Base-by-base conservation (phyloP, 176 grass and related monocot species). In the Musa beccarii region DNA sequence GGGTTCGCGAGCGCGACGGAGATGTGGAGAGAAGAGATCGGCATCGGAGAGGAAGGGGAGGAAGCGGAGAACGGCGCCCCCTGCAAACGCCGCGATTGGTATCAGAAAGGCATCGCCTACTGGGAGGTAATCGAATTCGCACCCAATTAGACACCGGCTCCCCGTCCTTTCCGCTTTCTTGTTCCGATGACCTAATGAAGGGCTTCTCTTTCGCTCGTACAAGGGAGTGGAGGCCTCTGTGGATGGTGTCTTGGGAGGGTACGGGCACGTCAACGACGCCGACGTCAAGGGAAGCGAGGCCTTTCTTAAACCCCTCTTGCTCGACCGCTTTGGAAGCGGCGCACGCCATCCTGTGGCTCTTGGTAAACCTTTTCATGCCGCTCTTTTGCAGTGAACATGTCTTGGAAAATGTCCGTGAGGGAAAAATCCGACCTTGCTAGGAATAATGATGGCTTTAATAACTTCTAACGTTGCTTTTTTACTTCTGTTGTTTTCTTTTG, bases 261-360 rank as follows among this genome's bases (percentile, higher is more conserved):
- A 99, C 52, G 95, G 91, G 3, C 85, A 87, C 69, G 91, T 99
- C 3, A 94, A 99, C 84, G 95, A 94, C 25, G 68, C 56, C 8
- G 95, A 99, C 72, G 86, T 99, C 53, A 99, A 99, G 79, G 88
- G 88, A 52, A 99, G 95, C 66, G 90, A 89, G 73, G 90, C 81
- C 49, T 94, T 99, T 88, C 82, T 99, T 23, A 92, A 88, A 50
- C 79, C 88, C 15, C 80, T 99, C 69, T 78, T 94, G 20, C 75
- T 83, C 0, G 78, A 89, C 11, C 80, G 86, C 13, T 99, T 99
- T 49, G 91, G 91, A 52, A 74, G 51, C 8, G 83, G 15, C 10
- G 87, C 80, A 54, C 88, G 84, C 29, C 95, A 84, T 78, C 84
- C 94, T 2, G 86, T 92, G 3, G 90, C 91, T 63, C 88, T 94